Percentiles rank a stretch among this genome's conserved stretches.
Evolutionary conservation across 2,329 filamentous ascomycete species (phyloP).

Genomic region (Colletotrichum kahawae): DNA sequence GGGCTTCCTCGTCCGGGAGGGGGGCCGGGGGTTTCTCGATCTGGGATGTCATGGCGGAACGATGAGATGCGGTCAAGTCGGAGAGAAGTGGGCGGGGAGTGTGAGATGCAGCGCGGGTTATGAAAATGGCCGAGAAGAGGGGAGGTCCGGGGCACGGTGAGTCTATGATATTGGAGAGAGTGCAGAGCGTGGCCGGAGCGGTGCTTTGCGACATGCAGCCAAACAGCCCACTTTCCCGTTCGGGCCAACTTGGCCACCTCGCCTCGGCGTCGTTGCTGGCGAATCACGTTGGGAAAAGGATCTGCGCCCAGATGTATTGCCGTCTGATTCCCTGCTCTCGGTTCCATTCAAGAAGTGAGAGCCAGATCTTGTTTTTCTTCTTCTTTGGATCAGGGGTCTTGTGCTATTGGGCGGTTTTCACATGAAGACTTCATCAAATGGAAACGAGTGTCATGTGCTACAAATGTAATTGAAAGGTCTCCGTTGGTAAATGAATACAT

Average conservation of each 20-base stretch:
- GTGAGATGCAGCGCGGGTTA: not conserved
- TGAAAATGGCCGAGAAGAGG: no score
- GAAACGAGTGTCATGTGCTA: not conserved
- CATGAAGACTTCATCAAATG: not conserved
- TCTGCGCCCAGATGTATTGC: not conserved
- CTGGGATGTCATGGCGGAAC: not conserved
- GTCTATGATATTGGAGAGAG: not conserved
- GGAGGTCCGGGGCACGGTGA: not conserved
- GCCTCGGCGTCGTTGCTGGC: not conserved
- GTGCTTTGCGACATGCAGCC: not conserved
- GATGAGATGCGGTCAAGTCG: not conserved
- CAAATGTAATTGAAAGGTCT: not conserved
- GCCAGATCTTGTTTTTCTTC: not conserved
- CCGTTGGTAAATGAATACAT: not conserved
- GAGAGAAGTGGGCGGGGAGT: not conserved
- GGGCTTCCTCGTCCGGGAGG: not conserved
- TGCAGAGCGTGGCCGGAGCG: not conserved
- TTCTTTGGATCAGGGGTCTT: not conserved
- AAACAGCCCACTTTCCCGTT: conserved; percentile 16
- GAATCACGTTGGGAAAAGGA: not conserved
- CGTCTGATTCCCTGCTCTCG: not conserved
- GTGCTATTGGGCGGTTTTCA: not conserved
- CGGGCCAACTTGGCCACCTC: conserved; percentile 8
- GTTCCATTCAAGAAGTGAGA: not conserved
- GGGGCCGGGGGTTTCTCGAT: not conserved